Percentiles rank a stretch among this genome's conserved stretches.
These are phyloP conservation scores for Phylloporus scabripes DNA, from an alignment of 768 basidiomycete species.

Conservation along the genomic window DNA sequence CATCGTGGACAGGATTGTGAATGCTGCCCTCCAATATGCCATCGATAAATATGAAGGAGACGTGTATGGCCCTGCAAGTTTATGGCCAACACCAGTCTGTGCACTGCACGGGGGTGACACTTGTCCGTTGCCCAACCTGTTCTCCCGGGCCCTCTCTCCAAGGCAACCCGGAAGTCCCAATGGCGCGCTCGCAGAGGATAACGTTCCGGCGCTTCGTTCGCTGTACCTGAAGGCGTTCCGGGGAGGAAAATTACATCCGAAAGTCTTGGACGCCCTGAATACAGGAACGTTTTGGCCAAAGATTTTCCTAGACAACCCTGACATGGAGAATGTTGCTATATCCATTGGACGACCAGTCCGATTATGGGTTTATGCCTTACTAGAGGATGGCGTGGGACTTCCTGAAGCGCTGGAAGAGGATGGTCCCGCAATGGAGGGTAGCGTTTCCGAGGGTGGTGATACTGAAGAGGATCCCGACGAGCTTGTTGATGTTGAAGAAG, in stretches of 20 bases:
- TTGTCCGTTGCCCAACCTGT: slow-evolving; percentile 50
- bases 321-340: slow-evolving; percentile 58
- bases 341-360: slow-evolving; percentile 61
- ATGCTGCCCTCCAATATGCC: slow-evolving; percentile 72
- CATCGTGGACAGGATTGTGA: slow-evolving; percentile 64
- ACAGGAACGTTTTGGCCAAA: slow-evolving; percentile 66
- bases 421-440: slow-evolving; percentile 12
- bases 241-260: slow-evolving; percentile 49
- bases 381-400: slow-evolving; percentile 65
- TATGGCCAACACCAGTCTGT: slow-evolving; percentile 57
- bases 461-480: slow-evolving; percentile 52
- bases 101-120: slow-evolving; percentile 52
- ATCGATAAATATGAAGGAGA: slow-evolving; percentile 54
- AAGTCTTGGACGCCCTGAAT: slow-evolving; percentile 53
- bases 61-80: slow-evolving; percentile 31
- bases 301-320: slow-evolving; percentile 75
- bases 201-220: slow-evolving; percentile 33
- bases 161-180: slow-evolving; percentile 18
- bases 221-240: slow-evolving; percentile 63
- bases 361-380: slow-evolving; percentile 59
- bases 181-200: slow-evolving; percentile 11
- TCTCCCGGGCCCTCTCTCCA: slow-evolving; percentile 39
- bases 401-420: slow-evolving; percentile 30
- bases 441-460: slow-evolving; percentile 20
- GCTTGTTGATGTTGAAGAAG: slow-evolving; percentile 64